Evolutionary conservation across 2,329 filamentous ascomycete species (phyloP), one percentile per base, ranked within the genome.

Genomic region (Fusarium newnesense): DNA sequence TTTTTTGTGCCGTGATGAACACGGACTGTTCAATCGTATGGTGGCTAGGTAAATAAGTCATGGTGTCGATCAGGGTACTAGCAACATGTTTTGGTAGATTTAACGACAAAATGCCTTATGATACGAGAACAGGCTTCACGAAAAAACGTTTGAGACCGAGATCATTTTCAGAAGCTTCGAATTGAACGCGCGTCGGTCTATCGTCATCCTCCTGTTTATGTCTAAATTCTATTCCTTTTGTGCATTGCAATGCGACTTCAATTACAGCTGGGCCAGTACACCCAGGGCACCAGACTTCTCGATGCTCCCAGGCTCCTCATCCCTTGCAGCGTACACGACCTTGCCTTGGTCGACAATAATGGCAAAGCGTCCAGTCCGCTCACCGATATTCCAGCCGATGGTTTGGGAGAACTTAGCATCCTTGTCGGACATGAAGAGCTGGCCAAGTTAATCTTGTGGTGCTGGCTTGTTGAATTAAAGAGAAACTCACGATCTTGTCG

Each of bases 301-400:
- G 61, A 86, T 85, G 76, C 83, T 83, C 43, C 63, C 44, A 59
- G 80, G 80, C 63, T 84, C 87, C 32, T 84, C 82, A 85, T 97
- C 94, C 78, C 89, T 91, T 84, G 92, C 93, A 69, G 93, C 93
- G 82, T 97, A 97, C 79, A 85, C 87, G 79, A 97, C 88, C 87
- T 94, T 96, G 83, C 94, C 94, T 82, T 97, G 87, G 84, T 95
- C 94, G 76, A 97, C 84, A 78, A 95, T 85, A 81, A 97, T 89
- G 77, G 93, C 94, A 85, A 93, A 97, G 72, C 94, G 89, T 72
- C 89, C 90, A 74, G 93, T 95, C 74, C 94, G 89, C 79, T 93
- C 92, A 67, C 91, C 92, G 52, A 89, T 85, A 73, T 87, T 89
- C 94, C 94, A 97, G 81, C 92, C 94, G 76, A 95, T 88, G 80